Base-by-base conservation (phyloP, 129 eudicot genomes). In the Escallonia rubra region DNA sequence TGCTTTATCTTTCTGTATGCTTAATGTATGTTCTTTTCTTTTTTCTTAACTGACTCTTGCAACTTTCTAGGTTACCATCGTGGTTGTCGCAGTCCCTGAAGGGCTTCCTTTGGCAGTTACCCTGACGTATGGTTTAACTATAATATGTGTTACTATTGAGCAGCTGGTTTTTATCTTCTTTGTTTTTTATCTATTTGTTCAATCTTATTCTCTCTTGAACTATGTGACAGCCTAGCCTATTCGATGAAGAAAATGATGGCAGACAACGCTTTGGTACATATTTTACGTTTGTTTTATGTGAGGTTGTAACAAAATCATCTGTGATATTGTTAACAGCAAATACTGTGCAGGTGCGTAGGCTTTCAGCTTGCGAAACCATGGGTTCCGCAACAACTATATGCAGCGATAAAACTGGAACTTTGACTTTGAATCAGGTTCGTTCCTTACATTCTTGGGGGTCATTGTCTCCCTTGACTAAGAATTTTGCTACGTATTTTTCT, bases 201-300 rank as follows among this genome's bases (percentile, higher is more conserved):
- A 15, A 54, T 38, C n/a, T 5, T 13, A 57, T 10, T 57, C 7
- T 61, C 43, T 64, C 64, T 56, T 56, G 7, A 10, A 65, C 54
- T 61, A 3, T 57, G 13, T 70, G 64, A 78, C 89, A 91, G 98
- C 69, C 73, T 91, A 64, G 98, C 98, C 8, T 91, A 91, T 78
- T 91, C 98, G 5, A 88, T 91, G 98, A 84, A 89, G 84, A 91
- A 91, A 73, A 91, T 91, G 98, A 91, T 91, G 98, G 87, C 86
- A 66, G 98, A 91, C 78, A 91, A 91, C 79, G 98, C 98, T 62
- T 72, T 91, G 90, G 95, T 76, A 81, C 45, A 76, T 78, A 60
- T 51, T 50, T 59, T 68, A 23, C 34, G 34, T 23, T 23, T 23
- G 34, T 67, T 39, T 53, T 51, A 46, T 8, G 13, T 13, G n/a